A percentile compares a stretch with the other conserved stretches of the same genome.
phyloP scores from a whole-genome alignment of 1,139 yeast genomes.

The Kodamaea alishanica region DNA sequence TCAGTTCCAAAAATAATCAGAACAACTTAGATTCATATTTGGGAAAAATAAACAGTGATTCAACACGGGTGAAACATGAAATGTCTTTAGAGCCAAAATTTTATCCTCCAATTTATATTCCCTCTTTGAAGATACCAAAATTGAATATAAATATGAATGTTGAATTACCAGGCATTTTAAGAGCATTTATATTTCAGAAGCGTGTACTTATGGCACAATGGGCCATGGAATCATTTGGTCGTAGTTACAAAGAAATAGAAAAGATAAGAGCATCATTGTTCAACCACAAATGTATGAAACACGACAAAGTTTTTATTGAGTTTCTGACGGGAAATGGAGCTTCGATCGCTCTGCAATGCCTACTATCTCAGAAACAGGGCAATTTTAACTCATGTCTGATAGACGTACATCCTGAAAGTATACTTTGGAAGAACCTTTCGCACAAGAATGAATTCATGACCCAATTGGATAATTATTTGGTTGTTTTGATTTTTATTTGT shows the following conservation, averaged over 20 bases:
- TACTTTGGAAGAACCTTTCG: constrained; percentile 56
- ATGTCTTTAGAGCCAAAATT: constrained; percentile 17
- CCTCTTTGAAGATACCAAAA: constrained; percentile 20
- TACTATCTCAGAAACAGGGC: constrained; percentile 43
- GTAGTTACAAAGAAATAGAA: constrained; percentile 19
- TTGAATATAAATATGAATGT: constrained; percentile 25
- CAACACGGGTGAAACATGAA: constrained; percentile 1
- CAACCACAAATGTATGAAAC: constrained; percentile 19
- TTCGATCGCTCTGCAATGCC: constrained; percentile 52
- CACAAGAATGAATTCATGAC: constrained; percentile 29
- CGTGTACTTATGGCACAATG: constrained; percentile 24
- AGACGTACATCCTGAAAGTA: constrained; percentile 56
- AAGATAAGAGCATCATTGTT: constrained; percentile 18
- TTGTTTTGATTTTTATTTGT: constrained; percentile 40
- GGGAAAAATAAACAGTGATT: constrained; percentile 1
- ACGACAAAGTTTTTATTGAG: constrained; percentile 49
- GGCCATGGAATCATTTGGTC: constrained; percentile 24
- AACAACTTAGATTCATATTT: constrained; percentile 6
- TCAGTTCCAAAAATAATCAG: constrained; percentile 5
- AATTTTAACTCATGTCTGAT: constrained; percentile 39
- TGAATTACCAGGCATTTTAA: constrained; percentile 29
- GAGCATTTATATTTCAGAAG: constrained; percentile 24
- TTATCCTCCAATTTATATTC: constrained; percentile 33
- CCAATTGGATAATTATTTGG: constrained; percentile 36
- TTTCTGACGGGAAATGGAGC: constrained; percentile 49